Percentiles rank a stretch among this genome's conserved stretches.
Conservation (phyloP, 495 filamentous ascomycete species). For the Poronia punctata region DNA sequence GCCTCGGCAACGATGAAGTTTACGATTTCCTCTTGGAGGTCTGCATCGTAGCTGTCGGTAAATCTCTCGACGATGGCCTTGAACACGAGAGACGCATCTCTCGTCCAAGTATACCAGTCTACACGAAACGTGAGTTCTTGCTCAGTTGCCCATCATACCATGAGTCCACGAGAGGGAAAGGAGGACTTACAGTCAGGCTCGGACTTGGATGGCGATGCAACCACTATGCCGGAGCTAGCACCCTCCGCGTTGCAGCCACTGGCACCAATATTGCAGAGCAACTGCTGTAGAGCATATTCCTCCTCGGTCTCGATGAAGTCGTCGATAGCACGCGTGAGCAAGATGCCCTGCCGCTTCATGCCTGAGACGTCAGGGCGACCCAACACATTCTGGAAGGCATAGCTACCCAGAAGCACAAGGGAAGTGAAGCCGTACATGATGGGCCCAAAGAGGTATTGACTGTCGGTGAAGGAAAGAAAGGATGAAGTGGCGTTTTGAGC, state of each 20-base stretch:
- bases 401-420: conserved; percentile 38
- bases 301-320: conserved; percentile 51
- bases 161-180: not conserved
- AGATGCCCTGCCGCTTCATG: conserved; percentile 28
- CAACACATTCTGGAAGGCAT: conserved; percentile 40
- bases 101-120: conserved; percentile 66
- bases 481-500: conserved; percentile 12
- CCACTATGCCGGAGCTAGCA: conserved; percentile 47
- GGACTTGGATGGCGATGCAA: conserved; percentile 55
- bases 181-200: conserved; percentile 52
- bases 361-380: conserved; percentile 29
- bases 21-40: conserved; percentile 48
- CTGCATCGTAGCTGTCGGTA: conserved; percentile 43
- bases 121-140: not conserved
- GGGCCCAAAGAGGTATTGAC: conserved; percentile 27
- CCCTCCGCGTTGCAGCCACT: conserved; percentile 40
- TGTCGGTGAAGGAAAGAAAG: conserved; percentile 19
- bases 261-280: conserved; percentile 57
- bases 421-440: conserved; percentile 39
- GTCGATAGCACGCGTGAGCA: conserved; percentile 42
- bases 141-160: too few species aligned
- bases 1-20: conserved; percentile 52
- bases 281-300: conserved; percentile 41
- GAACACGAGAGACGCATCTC: conserved; percentile 60
- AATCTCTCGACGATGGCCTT: conserved; percentile 56